Conservation (phyloP, 2,329 filamentous ascomycete species). For the Acrodontium crateriforme region DNA sequence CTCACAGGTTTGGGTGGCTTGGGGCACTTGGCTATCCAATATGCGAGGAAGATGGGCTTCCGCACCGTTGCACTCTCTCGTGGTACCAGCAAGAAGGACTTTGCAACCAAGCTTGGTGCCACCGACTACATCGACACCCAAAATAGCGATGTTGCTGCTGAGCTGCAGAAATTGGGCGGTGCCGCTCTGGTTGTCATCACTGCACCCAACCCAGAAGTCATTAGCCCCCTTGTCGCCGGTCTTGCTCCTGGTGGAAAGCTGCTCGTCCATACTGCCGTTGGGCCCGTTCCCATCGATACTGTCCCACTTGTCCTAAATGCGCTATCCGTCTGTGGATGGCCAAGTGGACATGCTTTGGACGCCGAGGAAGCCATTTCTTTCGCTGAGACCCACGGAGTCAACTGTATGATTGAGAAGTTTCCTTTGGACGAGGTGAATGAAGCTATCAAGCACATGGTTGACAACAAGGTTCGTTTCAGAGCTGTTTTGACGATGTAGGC, state of each 20-base stretch:
- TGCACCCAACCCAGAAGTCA: constrained; percentile 44
- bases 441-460: constrained; percentile 32
- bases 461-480: constrained; percentile 34
- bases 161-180: constrained; percentile 45
- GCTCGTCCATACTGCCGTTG: constrained; percentile 41
- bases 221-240: constrained; percentile 40
- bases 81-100: constrained; percentile 37
- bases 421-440: constrained; percentile 37
- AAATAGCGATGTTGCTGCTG: constrained; percentile 34
- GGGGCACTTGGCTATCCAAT: constrained; percentile 41
- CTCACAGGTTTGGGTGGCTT: constrained; percentile 32
- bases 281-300: constrained; percentile 31
- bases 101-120: constrained; percentile 41
- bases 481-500: constrained; percentile 16
- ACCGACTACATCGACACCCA: constrained; percentile 43
- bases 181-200: constrained; percentile 49
- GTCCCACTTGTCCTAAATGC: constrained; percentile 33
- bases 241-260: constrained; percentile 44
- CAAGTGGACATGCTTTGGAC: constrained; percentile 38
- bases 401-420: constrained; percentile 42
- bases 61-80: constrained; percentile 38
- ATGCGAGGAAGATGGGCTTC: constrained; percentile 38
- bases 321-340: constrained; percentile 38
- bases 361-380: constrained; percentile 40
- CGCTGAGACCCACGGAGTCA: constrained; percentile 32